Conservation (phyloP, 2,329 filamentous ascomycete genomes). For the Scopulariopsis brevicaulis region DNA sequence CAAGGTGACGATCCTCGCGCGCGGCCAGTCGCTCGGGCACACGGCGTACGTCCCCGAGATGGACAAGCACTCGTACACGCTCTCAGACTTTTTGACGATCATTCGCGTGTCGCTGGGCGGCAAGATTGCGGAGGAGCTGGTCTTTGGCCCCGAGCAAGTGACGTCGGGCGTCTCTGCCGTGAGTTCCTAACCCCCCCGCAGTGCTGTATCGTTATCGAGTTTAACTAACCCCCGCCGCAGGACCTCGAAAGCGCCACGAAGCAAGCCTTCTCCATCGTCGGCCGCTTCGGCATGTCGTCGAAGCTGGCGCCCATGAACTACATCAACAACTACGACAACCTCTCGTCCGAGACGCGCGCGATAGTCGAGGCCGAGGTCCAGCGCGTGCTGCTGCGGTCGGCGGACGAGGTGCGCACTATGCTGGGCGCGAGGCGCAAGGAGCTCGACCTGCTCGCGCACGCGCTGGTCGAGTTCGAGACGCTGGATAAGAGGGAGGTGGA, state of each 20-base stretch:
- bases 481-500: conserved; percentile 81
- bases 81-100: conserved; percentile 67
- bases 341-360: conserved; percentile 79
- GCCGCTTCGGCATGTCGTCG: conserved; percentile 78
- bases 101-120: conserved; percentile 78
- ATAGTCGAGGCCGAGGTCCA: conserved; percentile 85
- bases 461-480: conserved; percentile 89
- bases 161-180: conserved; percentile 77
- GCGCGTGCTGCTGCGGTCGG: conserved; percentile 70
- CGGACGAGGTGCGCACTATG: conserved; percentile 60
- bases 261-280: conserved; percentile 80
- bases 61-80: conserved; percentile 84
- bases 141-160: conserved; percentile 84
- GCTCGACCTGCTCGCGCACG: conserved; percentile 77
- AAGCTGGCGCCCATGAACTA: conserved; percentile 86
- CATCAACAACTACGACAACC: conserved; percentile 62
- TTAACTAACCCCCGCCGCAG: conserved; percentile 23
- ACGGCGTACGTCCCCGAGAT: conserved; percentile 83
- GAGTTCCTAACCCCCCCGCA: conserved; percentile 22
- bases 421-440: conserved; percentile 68
- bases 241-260: conserved; percentile 77
- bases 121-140: conserved; percentile 82
- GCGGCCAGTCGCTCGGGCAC: conserved; percentile 75
- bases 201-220: neutral
- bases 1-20: conserved; percentile 94